Evolutionary conservation across 768 basidiomycete species (phyloP).

Genomic region (Phylloporus rhodoxanthus): DNA sequence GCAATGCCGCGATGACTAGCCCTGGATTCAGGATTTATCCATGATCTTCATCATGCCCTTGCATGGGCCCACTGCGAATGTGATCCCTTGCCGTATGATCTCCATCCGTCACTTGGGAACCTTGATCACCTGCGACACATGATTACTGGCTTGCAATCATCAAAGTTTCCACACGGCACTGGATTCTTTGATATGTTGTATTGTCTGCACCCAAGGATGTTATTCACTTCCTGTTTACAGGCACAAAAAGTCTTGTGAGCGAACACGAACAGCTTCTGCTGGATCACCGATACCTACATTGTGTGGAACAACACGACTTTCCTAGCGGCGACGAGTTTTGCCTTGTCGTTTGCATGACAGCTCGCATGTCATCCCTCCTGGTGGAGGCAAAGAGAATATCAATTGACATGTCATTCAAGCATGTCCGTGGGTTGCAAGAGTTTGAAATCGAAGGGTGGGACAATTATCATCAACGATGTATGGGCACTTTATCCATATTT

Average conservation of each 20-base stretch:
- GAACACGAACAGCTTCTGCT: not conserved
- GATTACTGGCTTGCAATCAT: not conserved
- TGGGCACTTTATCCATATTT: too few relatives aligned
- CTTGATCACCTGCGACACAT: not conserved
- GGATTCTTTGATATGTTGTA: not conserved
- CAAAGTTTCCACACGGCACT: not conserved
- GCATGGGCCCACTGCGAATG: not conserved
- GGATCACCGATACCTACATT: not conserved
- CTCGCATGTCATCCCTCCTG: not conserved
- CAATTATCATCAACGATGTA: not conserved
- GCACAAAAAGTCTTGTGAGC: not conserved
- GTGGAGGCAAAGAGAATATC: not conserved
- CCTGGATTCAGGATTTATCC: not conserved
- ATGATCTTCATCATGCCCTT: not conserved
- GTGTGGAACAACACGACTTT: not conserved
- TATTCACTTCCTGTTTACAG: not conserved
- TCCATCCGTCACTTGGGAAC: not conserved
- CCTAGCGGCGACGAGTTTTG: not conserved
- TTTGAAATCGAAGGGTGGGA: constrained; percentile 1
- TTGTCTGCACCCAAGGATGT: not conserved
- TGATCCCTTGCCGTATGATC: not conserved
- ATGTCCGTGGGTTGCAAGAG: not conserved
- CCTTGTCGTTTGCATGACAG: not conserved
- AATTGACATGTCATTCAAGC: constrained; percentile 1
- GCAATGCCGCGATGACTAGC: not conserved